Percentiles rank a stretch among this genome's conserved stretches.
phyloP scores from a whole-genome alignment of 169 alveolate genomes.

The Amoebophrya sp. region DNA sequence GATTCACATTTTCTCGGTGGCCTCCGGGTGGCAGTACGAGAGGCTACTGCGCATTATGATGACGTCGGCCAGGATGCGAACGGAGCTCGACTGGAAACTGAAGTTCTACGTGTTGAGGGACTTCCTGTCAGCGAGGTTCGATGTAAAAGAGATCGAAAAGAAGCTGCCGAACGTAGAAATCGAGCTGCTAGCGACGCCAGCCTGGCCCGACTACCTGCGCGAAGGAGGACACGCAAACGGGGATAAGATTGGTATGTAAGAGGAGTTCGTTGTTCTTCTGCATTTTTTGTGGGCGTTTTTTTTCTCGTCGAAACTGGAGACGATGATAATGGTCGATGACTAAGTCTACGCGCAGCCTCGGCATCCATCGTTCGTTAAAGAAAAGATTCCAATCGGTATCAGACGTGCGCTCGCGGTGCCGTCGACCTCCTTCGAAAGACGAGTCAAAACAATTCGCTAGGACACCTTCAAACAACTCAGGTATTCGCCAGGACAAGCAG shows the following conservation, averaged over 20 bases:
- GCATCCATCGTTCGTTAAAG: no score
- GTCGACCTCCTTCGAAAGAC: no score
- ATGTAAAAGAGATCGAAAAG: background rate
- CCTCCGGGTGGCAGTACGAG: constrained; percentile 36
- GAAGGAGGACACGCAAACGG: background rate
- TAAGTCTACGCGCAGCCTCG: no score
- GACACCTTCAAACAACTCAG: no score
- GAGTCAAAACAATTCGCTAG: no score
- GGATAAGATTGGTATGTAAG: no score
- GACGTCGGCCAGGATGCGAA: constrained; percentile 19
- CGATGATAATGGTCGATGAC: no score
- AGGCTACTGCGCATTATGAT: constrained; percentile 32
- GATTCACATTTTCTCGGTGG: constrained; percentile 36
- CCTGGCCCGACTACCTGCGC: background rate
- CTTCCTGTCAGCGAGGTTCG: background rate
- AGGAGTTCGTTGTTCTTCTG: no score
- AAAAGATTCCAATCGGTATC: no score
- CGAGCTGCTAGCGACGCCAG: background rate
- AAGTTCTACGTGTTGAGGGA: background rate
- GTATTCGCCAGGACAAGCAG: constrained; percentile 23
- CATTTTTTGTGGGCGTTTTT: no score
- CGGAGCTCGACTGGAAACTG: background rate
- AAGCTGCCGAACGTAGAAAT: background rate
- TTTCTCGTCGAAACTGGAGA: no score
- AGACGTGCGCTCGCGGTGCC: no score